phyloP scores from a whole-genome alignment of 192 early-diverging fungal genomes.

The Linnemannia exigua region DNA sequence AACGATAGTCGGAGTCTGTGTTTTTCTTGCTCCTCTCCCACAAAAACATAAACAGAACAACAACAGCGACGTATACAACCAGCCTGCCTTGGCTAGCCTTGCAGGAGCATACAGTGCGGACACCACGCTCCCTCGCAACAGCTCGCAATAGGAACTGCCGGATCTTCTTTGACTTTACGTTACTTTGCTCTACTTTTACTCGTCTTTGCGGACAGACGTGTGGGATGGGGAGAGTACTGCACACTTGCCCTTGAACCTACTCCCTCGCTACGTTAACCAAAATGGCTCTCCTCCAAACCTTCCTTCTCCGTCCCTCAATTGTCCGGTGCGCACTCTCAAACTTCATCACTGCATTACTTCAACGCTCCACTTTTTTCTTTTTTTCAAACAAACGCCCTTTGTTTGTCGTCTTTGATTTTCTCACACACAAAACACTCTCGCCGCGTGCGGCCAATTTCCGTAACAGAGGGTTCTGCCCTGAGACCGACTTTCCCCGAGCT shows the following conservation, averaged over 20 bases:
- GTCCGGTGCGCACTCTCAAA: neutral
- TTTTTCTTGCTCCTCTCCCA: constrained; percentile 7
- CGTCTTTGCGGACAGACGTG: neutral
- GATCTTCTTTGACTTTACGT: neutral
- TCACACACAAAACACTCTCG: neutral
- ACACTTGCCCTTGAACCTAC: constrained; percentile 2
- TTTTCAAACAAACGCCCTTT: constrained; percentile 15
- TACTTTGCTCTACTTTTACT: neutral
- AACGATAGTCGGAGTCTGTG: constrained; percentile 6
- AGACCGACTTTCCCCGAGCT: constrained; percentile 27
- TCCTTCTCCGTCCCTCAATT: constrained; percentile 9
- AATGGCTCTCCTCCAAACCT: neutral
- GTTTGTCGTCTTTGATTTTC: constrained; percentile 9
- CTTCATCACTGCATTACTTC: no score
- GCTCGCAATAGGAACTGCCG: neutral
- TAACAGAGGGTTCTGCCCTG: neutral
- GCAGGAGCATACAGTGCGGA: neutral
- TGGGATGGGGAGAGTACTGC: neutral
- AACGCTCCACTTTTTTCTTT: constrained; percentile 1
- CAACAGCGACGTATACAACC: neutral
- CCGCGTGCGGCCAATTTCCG: constrained; percentile 28
- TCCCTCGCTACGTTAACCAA: neutral
- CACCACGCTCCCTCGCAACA: neutral
- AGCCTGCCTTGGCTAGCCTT: neutral
- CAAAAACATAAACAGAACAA: constrained; percentile 11